Percentiles rank a stretch among this genome's conserved stretches.
Conservation (phyloP, 768 basidiomycete genomes). For the Trametes cingulata region DNA sequence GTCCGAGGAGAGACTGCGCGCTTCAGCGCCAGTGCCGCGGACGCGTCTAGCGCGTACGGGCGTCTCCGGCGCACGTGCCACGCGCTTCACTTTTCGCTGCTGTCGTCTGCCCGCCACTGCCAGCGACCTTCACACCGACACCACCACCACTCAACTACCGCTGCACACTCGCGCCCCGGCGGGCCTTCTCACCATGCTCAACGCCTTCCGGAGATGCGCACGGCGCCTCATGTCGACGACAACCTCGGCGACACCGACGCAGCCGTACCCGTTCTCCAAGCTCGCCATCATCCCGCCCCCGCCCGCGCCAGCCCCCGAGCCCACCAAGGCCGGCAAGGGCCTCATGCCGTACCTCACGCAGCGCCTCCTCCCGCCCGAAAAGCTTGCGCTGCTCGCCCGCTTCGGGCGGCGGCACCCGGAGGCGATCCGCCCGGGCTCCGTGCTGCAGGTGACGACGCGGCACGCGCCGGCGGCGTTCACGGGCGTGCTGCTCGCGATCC, state of each 20-base stretch:
- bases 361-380: constrained; percentile 65
- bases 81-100: constrained; percentile 13
- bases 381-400: constrained; percentile 67
- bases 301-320: constrained; percentile 44
- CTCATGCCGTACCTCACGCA: constrained; percentile 74
- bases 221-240: constrained; percentile 48
- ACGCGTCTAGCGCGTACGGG: background rate
- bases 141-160: background rate
- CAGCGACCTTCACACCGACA: background rate
- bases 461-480: constrained; percentile 84
- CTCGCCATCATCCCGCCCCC: constrained; percentile 53
- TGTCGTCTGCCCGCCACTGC: background rate
- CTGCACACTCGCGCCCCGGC: background rate
- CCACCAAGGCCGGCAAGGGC: constrained; percentile 68
- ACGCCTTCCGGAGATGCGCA: constrained; percentile 37
- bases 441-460: constrained; percentile 75
- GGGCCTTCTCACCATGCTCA: constrained; percentile 35
- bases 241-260: too few species aligned
- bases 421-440: constrained; percentile 80
- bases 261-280: constrained; percentile 73
- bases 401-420: constrained; percentile 73
- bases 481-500: constrained; percentile 82
- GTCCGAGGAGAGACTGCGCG: too few species aligned
- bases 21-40: background rate
- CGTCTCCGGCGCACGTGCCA: constrained; percentile 15